Evolutionary conservation across 2,329 filamentous ascomycete genomes (phyloP), one percentile per base, ranked within the genome.

Genomic region (Epichloe gansuensis): DNA sequence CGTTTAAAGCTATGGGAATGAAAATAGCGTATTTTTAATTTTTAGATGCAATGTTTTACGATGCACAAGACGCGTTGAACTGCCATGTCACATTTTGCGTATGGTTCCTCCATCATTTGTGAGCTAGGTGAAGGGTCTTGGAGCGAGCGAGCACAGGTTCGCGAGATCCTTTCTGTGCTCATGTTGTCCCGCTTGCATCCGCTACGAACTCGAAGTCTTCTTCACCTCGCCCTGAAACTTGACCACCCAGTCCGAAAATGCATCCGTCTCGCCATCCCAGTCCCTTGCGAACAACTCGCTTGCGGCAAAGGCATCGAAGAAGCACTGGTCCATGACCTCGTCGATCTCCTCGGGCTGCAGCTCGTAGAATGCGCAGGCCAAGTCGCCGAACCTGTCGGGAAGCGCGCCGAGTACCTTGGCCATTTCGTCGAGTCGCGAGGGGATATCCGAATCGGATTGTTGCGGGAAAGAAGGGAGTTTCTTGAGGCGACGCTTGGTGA

Each of bases 211-310:
- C 31, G 8, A 11, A 31, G 23, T 61, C 61, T 75, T 76, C 56
- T 73, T 76, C 13, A 80, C 73, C 57, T 77, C 72, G 35, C 64
- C 60, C 60, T 74, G 73, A 56, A 80, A 81, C 55, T 74, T 77
- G 11, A 70, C 72, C n/a, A 76, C 80, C 89, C 89, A 95, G 15
- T 77, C 72, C 0, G 82, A 85, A 62, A 94, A 95, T 60, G 85
- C 87, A 60, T 95, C 89, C 17, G 78, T 74, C 46, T 76, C 67
- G 0, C 76, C 82, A 3, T 76, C 68, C 85, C 86, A 90, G 21
- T 74, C 73, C 53, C 73, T 69, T 48, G 71, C 70, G 12, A 87
- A 66, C 47, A 83, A 62, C 52, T 78, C 74, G 0, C 77, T 74
- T 0, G 75, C 77, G 0, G 67, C 70, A 57, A 77, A 76, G 0